Percentiles rank a stretch among this genome's conserved stretches.
Evolutionary conservation across 768 basidiomycete genomes (phyloP).

Genomic region (Phaffia tasmanica): DNA sequence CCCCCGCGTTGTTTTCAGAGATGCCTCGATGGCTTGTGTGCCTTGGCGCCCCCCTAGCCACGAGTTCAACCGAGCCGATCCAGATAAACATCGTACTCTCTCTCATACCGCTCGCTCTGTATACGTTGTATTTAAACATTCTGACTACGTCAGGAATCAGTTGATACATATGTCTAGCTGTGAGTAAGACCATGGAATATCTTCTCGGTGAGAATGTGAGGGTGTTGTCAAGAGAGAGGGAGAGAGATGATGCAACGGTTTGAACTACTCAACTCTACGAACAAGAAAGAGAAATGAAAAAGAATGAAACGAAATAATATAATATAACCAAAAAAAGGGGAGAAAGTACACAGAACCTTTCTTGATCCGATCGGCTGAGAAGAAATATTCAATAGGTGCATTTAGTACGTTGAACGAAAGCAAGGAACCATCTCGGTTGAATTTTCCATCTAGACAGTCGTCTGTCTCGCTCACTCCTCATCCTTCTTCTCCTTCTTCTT

Average conservation of each 20-base stretch:
- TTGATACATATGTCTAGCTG: background rate
- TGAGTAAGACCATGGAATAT: too few relatives aligned
- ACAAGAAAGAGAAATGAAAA: background rate
- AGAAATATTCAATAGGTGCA: too few relatives aligned
- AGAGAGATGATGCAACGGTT: conserved; percentile 13
- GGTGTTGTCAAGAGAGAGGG: background rate
- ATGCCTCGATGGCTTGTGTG: conserved; percentile 1
- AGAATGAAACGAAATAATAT: conserved; percentile 11
- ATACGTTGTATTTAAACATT: background rate
- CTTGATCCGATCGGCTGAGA: too few relatives aligned
- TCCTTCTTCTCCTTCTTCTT: background rate
- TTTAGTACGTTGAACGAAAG: too few relatives aligned
- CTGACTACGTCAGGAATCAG: background rate
- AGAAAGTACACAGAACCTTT: too few relatives aligned
- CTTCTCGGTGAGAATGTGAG: too few relatives aligned
- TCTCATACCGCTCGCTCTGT: background rate
- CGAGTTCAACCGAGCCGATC: background rate
- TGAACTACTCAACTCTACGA: background rate
- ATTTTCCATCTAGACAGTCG: background rate
- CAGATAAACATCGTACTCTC: background rate
- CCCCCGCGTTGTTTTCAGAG: background rate
- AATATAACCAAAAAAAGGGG: background rate
- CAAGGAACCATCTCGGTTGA: too few relatives aligned
- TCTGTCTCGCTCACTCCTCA: background rate
- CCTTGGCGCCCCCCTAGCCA: background rate